phyloP scores from a whole-genome alignment of 495 filamentous ascomycete genomes.

The Aspergillus baeticus region DNA sequence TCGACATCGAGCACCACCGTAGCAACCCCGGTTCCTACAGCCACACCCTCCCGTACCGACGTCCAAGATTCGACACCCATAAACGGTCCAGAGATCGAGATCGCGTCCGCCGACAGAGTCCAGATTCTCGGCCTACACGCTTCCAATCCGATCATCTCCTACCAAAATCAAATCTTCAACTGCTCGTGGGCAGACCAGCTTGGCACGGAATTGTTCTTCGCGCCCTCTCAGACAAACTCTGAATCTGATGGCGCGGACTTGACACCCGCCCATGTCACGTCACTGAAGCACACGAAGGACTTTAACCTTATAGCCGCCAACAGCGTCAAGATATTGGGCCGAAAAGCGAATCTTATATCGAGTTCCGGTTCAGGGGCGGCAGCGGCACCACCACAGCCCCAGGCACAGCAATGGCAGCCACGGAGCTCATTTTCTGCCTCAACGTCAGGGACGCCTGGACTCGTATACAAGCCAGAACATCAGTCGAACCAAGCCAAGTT shows the following conservation, averaged over 20 bases:
- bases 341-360: constrained; percentile 41
- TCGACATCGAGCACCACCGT: background rate
- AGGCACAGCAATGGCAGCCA: background rate
- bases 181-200: constrained; percentile 76
- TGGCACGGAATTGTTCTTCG: constrained; percentile 77
- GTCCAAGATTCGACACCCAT: constrained; percentile 19
- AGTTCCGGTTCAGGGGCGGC: constrained; percentile 20
- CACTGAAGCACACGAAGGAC: constrained; percentile 40
- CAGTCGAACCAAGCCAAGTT: constrained; percentile 44
- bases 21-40: background rate
- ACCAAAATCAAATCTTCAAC: constrained; percentile 70
- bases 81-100: constrained; percentile 25
- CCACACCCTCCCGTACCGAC: constrained; percentile 8
- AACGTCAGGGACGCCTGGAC: background rate
- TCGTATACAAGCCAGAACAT: constrained; percentile 15
- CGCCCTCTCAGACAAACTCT: constrained; percentile 40
- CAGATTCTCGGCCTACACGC: constrained; percentile 81
- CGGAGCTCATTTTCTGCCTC: background rate
- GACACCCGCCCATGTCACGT: constrained; percentile 15
- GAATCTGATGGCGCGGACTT: constrained; percentile 27
- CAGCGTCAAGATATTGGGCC: constrained; percentile 47
- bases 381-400: background rate
- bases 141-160: constrained; percentile 67
- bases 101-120: constrained; percentile 46
- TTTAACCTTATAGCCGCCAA: constrained; percentile 65